These are phyloP conservation scores for Fraxinus albicans DNA, from an alignment of 305 asterid genomes.

Conservation along the genomic window DNA sequence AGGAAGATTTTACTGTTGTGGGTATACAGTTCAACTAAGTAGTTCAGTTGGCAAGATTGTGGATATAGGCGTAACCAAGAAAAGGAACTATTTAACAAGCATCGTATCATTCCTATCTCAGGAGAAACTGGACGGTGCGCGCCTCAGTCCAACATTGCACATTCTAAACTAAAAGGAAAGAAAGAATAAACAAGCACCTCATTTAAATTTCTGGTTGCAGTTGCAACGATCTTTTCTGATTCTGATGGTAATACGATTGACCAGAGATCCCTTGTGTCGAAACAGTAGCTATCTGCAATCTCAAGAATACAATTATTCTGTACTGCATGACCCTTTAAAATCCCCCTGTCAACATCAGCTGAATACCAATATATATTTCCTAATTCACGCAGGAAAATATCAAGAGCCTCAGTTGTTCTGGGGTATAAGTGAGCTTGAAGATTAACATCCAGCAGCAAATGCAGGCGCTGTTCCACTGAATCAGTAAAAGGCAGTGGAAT, in stretches of 20 bases:
- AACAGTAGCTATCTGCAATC: constrained; percentile 67
- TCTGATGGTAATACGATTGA: constrained; percentile 83
- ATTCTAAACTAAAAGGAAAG: constrained; percentile 14
- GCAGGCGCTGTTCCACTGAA: constrained; percentile 83
- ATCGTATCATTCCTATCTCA: constrained; percentile 7
- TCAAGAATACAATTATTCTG: constrained; percentile 50
- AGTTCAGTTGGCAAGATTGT: neutral
- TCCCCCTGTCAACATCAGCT: constrained; percentile 57
- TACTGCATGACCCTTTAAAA: constrained; percentile 77
- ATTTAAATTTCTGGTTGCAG: constrained; percentile 66
- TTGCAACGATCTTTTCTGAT: constrained; percentile 77
- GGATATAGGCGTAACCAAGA: neutral
- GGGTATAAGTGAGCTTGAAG: constrained; percentile 73
- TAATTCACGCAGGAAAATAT: constrained; percentile 56
- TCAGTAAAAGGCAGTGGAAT: constrained; percentile 84
- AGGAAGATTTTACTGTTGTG: neutral
- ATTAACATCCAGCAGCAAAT: constrained; percentile 69
- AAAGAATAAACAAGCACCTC: constrained; percentile 58
- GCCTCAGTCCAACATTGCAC: neutral
- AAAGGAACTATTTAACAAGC: neutral
- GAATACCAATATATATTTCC: constrained; percentile 91
- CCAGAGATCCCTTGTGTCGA: constrained; percentile 67
- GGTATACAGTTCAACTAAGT: constrained; percentile 7
- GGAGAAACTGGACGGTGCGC: constrained; percentile 7
- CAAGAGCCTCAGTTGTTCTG: constrained; percentile 81